Evolutionary conservation across 768 basidiomycete genomes (phyloP).

Genomic region (Pisolithus sp.): DNA sequence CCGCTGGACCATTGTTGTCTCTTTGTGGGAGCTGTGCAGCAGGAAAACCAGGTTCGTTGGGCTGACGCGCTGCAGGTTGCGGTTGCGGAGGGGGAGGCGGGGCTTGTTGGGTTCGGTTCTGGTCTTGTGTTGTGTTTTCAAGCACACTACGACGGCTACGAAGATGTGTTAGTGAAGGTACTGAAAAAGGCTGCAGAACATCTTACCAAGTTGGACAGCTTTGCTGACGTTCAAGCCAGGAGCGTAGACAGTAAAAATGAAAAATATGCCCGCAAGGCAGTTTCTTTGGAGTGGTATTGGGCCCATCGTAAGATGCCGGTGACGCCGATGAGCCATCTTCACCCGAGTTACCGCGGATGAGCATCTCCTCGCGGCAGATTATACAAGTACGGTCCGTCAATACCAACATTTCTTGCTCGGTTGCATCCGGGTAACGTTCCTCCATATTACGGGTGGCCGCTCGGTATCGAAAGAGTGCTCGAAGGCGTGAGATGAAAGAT

Average conservation of each 20-base stretch:
- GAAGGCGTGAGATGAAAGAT: constrained; percentile 82
- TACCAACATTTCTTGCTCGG: constrained; percentile 70
- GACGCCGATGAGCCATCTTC: constrained; percentile 18
- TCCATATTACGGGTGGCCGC: constrained; percentile 97
- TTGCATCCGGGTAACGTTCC: constrained; percentile 87
- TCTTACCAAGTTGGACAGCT: constrained; percentile 97
- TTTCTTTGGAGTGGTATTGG: constrained; percentile 95
- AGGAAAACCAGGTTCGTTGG: constrained; percentile 24
- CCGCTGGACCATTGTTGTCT: constrained; percentile 31
- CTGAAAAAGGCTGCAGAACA: constrained; percentile 1
- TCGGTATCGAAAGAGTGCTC: constrained; percentile 87
- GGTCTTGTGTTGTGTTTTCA: constrained; percentile 38
- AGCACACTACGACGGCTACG: constrained; percentile 71
- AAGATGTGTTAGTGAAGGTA: constrained; percentile 6
- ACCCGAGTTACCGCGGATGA: constrained; percentile 29
- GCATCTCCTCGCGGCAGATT: constrained; percentile 97
- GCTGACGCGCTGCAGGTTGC: constrained; percentile 28
- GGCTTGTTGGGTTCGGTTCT: constrained; percentile 24
- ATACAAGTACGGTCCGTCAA: constrained; percentile 93
- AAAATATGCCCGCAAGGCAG: constrained; percentile 96
- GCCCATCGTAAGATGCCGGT: constrained; percentile 46
- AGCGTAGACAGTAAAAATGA: constrained; percentile 94
- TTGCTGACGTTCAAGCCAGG: constrained; percentile 97
- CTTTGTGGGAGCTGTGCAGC: constrained; percentile 29
- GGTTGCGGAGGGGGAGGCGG: constrained; percentile 14